Evolutionary conservation across 2,329 filamentous ascomycete species (phyloP).

Genomic region (Dactylonectria estremocensis): DNA sequence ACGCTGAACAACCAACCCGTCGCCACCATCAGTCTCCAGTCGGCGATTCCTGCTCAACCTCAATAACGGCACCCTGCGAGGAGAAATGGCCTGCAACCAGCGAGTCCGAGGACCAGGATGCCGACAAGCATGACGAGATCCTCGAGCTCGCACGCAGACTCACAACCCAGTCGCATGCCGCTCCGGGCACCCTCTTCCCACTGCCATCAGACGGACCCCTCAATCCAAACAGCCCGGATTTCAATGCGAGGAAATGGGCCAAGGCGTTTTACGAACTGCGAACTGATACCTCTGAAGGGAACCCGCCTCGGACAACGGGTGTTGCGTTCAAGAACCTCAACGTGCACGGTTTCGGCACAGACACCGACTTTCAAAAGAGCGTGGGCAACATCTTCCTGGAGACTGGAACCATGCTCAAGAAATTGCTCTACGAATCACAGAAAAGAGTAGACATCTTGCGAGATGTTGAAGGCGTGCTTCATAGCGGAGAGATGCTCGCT

Average conservation of each 20-base stretch:
- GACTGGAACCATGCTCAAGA: constrained; percentile 33
- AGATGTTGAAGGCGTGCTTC: constrained; percentile 42
- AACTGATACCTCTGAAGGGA: constrained; percentile 45
- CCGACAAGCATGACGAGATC: constrained; percentile 38
- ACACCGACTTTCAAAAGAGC: constrained; percentile 50
- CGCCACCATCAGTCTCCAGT: constrained; percentile 13
- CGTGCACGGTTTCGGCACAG: constrained; percentile 49
- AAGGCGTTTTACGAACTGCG: constrained; percentile 54
- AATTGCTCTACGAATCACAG: constrained; percentile 29
- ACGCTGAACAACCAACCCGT: neutral
- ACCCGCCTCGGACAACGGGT: constrained; percentile 46
- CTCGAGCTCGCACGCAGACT: constrained; percentile 49
- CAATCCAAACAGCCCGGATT: constrained; percentile 58
- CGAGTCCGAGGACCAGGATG: constrained; percentile 18
- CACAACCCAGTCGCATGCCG: constrained; percentile 46
- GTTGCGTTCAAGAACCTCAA: constrained; percentile 47
- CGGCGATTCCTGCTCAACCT: constrained; percentile 33
- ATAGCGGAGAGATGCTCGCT: constrained; percentile 41
- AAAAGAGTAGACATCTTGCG: constrained; percentile 36
- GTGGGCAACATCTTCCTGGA: constrained; percentile 47
- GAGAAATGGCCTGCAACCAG: constrained; percentile 35
- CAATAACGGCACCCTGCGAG: constrained; percentile 33
- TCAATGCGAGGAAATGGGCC: constrained; percentile 61
- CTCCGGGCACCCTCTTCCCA: constrained; percentile 48
- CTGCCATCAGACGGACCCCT: constrained; percentile 46